Conservation (phyloP, 495 filamentous ascomycete genomes). For the Xylaria nigripes region DNA sequence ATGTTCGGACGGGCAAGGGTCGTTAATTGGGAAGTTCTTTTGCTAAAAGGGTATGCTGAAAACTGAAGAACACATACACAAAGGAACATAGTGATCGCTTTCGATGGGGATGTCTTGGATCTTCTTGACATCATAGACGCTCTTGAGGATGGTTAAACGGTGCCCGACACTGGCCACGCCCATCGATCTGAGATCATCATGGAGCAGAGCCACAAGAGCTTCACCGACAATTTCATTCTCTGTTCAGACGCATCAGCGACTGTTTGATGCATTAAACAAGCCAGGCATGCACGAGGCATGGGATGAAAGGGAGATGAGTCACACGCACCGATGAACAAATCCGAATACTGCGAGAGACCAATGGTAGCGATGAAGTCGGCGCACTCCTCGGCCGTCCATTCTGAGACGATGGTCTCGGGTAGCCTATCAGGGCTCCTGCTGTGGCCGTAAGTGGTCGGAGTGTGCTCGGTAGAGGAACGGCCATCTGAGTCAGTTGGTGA, state of each 20-base stretch:
- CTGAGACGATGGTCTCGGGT: conserved; percentile 70
- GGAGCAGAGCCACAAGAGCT: conserved; percentile 76
- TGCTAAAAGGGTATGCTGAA: not conserved
- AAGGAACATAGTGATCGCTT: conserved; percentile 84
- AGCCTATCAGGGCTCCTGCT: conserved; percentile 57
- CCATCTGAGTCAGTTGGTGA: conserved; percentile 75
- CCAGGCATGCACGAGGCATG: conserved; percentile 8
- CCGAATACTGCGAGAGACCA: conserved; percentile 75
- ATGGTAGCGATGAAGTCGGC: conserved; percentile 74
- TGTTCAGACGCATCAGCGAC: conserved; percentile 25
- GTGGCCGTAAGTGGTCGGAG: conserved; percentile 75
- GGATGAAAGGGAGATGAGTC: not conserved
- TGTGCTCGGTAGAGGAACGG: conserved; percentile 68
- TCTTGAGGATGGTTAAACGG: conserved; percentile 87
- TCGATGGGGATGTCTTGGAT: conserved; percentile 86
- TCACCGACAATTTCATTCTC: conserved; percentile 94
- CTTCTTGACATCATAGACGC: conserved; percentile 89
- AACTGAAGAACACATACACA: conserved; percentile 54
- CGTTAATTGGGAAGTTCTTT: conserved; percentile 17
- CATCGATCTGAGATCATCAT: conserved; percentile 92
- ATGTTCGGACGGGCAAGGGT: conserved; percentile 3
- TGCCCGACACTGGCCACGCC: conserved; percentile 87
- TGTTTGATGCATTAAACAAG: conserved; percentile 23
- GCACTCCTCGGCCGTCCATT: conserved; percentile 86
- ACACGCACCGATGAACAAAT: conserved; percentile 66